phyloP scores from a whole-genome alignment of 2,329 filamentous ascomycete species.

The Trichoderma endophyticum region DNA sequence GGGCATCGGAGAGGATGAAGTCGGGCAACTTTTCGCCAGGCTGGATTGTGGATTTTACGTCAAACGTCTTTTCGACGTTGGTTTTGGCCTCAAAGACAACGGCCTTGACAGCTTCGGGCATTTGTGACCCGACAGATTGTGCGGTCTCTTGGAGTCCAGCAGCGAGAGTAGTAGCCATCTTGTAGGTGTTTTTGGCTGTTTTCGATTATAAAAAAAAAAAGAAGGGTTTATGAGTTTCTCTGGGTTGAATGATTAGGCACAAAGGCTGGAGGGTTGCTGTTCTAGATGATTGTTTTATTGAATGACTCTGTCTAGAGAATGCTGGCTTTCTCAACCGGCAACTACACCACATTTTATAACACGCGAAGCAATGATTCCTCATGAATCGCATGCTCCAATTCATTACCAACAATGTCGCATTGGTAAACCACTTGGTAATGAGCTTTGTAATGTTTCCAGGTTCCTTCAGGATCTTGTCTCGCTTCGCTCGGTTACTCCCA shows the following conservation, averaged over 20 bases:
- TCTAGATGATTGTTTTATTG: not conserved
- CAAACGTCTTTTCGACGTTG: conserved; percentile 20
- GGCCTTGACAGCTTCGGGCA: not conserved
- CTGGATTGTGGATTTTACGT: conserved; percentile 30
- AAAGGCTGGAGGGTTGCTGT: not conserved
- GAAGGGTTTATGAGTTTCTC: not conserved
- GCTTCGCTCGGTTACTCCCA: not conserved
- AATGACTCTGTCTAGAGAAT: not conserved
- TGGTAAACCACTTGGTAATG: not conserved
- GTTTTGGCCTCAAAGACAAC: not conserved
- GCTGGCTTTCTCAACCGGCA: not conserved
- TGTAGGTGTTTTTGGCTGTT: not conserved
- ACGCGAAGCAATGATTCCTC: not conserved
- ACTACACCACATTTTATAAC: not conserved
- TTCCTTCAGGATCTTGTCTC: not conserved
- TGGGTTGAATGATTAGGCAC: not conserved
- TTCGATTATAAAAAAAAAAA: not conserved
- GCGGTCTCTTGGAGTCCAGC: not conserved
- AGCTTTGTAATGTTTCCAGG: not conserved
- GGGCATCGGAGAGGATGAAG: conserved; percentile 36
- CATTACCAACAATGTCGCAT: not conserved
- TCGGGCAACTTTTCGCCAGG: conserved; percentile 33
- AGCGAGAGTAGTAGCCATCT: not conserved
- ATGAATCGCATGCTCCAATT: not conserved
- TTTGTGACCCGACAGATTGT: not conserved